Percentiles rank a stretch among this genome's conserved stretches.
Evolutionary conservation across 495 filamentous ascomycete species (phyloP).

Genomic region (Daldinia bambusicola): DNA sequence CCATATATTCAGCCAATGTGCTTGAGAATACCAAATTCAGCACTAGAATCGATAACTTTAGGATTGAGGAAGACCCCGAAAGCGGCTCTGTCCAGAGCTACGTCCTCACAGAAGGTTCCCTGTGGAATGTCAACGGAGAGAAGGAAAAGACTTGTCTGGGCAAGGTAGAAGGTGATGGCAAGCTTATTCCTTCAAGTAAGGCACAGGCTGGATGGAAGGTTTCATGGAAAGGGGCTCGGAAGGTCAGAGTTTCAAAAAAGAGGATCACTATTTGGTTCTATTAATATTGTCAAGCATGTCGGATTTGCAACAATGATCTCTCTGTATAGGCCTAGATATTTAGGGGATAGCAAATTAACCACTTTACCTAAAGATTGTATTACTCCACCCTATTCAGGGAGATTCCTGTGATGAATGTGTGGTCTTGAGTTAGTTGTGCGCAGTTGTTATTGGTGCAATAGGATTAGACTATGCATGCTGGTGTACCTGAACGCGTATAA

Average conservation of each 20-base stretch:
- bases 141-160: constrained; percentile 24
- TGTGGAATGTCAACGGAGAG: constrained; percentile 27
- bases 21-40: constrained; percentile 26
- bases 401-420: neutral
- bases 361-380: neutral
- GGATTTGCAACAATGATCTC: neutral
- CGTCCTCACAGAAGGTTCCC: constrained; percentile 19
- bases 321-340: neutral
- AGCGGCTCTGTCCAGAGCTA: constrained; percentile 30
- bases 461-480: constrained; percentile 2
- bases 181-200: constrained; percentile 24
- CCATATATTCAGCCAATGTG: constrained; percentile 12
- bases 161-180: constrained; percentile 19
- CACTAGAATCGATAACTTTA: constrained; percentile 28
- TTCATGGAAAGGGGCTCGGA: constrained; percentile 28
- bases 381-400: neutral
- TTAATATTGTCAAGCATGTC: neutral
- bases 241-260: constrained; percentile 1
- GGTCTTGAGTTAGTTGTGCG: neutral
- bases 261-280: constrained; percentile 22
- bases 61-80: constrained; percentile 14
- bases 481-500: neutral
- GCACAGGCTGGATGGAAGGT: constrained; percentile 33
- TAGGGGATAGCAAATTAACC: neutral
- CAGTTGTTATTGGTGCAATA: neutral